phyloP scores from a whole-genome alignment of 352 stramenopile genomes.

The Phytophthora nicotianae region DNA sequence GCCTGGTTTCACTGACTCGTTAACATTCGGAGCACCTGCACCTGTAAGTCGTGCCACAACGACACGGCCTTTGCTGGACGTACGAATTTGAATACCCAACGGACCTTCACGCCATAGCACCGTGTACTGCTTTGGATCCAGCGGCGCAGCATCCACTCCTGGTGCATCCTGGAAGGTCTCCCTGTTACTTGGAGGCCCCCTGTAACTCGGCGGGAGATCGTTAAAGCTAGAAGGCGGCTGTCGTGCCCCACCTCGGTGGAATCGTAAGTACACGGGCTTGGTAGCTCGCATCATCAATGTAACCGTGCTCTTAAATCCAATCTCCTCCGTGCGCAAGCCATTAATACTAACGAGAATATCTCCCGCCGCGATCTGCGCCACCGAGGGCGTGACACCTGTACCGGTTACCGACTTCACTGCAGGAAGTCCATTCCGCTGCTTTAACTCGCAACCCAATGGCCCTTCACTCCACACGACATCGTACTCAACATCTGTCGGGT shows the following conservation, averaged over 20 bases:
- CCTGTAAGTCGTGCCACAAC: conserved; percentile 79
- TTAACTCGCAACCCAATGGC: conserved; percentile 72
- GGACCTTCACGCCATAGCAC: conserved; percentile 78
- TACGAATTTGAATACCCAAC: conserved; percentile 85
- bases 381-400: conserved; percentile 58
- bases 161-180: conserved; percentile 7
- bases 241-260: conserved; percentile 45
- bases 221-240: conserved; percentile 30
- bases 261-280: conserved; percentile 81
- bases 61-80: conserved; percentile 61
- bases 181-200: conserved; percentile 13
- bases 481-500: conserved; percentile 57
- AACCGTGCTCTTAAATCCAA: conserved; percentile 81
- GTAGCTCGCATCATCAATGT: conserved; percentile 73
- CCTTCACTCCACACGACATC: conserved; percentile 81
- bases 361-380: conserved; percentile 66
- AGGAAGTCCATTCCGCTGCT: conserved; percentile 70
- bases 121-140: conserved; percentile 66
- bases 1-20: conserved; percentile 58
- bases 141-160: conserved; percentile 6
- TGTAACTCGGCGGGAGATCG: conserved; percentile 24
- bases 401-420: conserved; percentile 73
- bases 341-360: conserved; percentile 83
- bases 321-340: conserved; percentile 68
- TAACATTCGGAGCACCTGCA: conserved; percentile 54